Evolutionary conservation across 352 stramenopile species (phyloP).

Genomic region (Phytophthora chlamydospora): DNA sequence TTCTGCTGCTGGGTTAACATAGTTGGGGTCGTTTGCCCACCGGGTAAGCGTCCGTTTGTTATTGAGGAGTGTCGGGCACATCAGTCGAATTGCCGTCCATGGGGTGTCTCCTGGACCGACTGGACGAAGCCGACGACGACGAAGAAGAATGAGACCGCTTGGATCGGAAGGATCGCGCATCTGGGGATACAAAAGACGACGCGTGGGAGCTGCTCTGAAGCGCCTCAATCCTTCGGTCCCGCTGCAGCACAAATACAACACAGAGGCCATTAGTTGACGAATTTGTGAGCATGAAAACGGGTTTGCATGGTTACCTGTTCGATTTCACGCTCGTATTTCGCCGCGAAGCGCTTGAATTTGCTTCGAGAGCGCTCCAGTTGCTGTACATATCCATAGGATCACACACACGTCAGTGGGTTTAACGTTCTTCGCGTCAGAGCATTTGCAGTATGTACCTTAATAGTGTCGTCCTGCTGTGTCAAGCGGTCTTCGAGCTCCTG

Average conservation of each 20-base stretch:
- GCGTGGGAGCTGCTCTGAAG: slow-evolving; percentile 51
- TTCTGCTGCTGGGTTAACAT: too few relatives aligned
- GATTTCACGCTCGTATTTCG: slow-evolving; percentile 86
- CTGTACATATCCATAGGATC: slow-evolving; percentile 35
- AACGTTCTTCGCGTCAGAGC: too few relatives aligned
- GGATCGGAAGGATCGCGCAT: slow-evolving; percentile 24
- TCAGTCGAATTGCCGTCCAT: background rate
- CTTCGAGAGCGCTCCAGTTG: slow-evolving; percentile 84
- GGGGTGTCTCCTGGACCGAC: slow-evolving; percentile 25
- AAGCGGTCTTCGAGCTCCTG: slow-evolving; percentile 82
- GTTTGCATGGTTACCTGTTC: slow-evolving; percentile 53
- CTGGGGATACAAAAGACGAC: slow-evolving; percentile 52
- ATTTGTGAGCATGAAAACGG: slow-evolving; percentile 1
- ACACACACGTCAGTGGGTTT: slow-evolving; percentile 1
- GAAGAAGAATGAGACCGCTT: slow-evolving; percentile 33
- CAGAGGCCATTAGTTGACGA: slow-evolving; percentile 3
- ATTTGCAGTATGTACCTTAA: slow-evolving; percentile 55
- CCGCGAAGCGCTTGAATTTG: slow-evolving; percentile 88
- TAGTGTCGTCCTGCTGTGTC: slow-evolving; percentile 73
- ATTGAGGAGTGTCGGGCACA: slow-evolving; percentile 14
- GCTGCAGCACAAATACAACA: slow-evolving; percentile 24
- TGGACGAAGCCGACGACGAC: slow-evolving; percentile 48
- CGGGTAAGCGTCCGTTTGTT: slow-evolving; percentile 5
- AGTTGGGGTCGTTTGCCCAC: background rate
- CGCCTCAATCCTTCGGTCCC: slow-evolving; percentile 55